phyloP scores from a whole-genome alignment of 1,139 yeast genomes.

The Keqinozyma sinolaborantium region DNA sequence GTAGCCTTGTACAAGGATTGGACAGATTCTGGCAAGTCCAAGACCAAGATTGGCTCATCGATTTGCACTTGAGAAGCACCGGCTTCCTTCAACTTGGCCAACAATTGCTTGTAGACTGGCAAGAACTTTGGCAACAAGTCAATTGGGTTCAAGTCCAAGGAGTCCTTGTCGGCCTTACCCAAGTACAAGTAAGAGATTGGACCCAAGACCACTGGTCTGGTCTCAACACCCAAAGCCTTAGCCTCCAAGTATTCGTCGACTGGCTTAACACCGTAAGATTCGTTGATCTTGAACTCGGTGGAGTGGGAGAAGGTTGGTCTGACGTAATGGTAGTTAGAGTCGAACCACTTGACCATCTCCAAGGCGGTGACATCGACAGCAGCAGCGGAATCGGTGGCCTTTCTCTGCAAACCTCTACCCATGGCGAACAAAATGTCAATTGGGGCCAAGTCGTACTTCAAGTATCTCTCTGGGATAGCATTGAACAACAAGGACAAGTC shows the following conservation, averaged over 20 bases:
- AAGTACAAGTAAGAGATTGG: constrained; percentile 92
- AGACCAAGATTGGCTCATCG: constrained; percentile 95
- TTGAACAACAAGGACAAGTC: constrained; percentile 92
- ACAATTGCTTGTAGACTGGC: constrained; percentile 89
- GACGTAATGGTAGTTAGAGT: constrained; percentile 98
- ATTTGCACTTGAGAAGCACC: constrained; percentile 96
- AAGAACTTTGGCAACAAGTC: constrained; percentile 80
- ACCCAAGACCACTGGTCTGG: constrained; percentile 96
- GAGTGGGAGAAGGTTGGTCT: constrained; percentile 98
- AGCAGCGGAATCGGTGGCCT: constrained; percentile 80
- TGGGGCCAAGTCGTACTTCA: constrained; percentile 84
- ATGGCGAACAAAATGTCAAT: constrained; percentile 95
- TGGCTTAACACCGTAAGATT: constrained; percentile 77
- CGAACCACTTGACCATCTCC: constrained; percentile 99
- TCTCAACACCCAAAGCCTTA: constrained; percentile 89
- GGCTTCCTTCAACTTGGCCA: constrained; percentile 83
- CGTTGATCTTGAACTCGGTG: constrained; percentile 89
- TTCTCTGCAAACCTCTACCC: constrained; percentile 99
- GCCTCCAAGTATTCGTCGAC: constrained; percentile 98
- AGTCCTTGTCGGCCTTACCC: constrained; percentile 98
- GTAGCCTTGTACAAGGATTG: constrained; percentile 87
- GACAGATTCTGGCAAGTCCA: constrained; percentile 84
- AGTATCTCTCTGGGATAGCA: constrained; percentile 94
- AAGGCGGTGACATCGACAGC: constrained; percentile 98
- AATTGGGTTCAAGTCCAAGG: constrained; percentile 91